Conservation (phyloP, 78 protist genomes). For the Polysphondylium violaceum region DNA sequence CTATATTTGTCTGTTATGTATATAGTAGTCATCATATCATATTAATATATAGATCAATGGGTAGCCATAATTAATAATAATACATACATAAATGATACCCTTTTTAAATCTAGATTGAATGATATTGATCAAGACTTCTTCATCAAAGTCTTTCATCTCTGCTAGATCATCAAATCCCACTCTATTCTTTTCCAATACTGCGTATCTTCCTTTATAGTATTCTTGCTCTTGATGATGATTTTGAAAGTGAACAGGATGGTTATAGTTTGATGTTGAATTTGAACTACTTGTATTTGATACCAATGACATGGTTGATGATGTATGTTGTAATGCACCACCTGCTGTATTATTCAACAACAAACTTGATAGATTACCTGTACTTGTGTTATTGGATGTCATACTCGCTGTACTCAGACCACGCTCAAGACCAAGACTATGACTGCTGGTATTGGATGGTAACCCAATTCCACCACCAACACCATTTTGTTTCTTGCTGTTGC, state of each 20-base stretch:
- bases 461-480: constrained; percentile 17
- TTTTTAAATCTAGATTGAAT: constrained; percentile 57
- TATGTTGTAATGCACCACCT: background rate
- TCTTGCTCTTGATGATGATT: background rate
- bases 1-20: constrained; percentile 36
- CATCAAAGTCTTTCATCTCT: constrained; percentile 46
- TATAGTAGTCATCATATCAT: background rate
- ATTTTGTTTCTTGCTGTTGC: background rate
- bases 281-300: background rate
- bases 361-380: background rate
- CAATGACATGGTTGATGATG: background rate
- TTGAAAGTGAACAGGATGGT: background rate
- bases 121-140: constrained; percentile 29
- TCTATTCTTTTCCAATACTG: constrained; percentile 35
- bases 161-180: constrained; percentile 52
- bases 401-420: no score
- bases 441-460: no score
- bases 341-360: background rate
- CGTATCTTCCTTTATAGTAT: background rate
- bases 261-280: background rate
- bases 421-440: no score
- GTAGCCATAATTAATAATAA: background rate
- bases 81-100: constrained; percentile 66
- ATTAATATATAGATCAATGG: background rate
- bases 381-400: constrained; percentile 3